Conservation (phyloP, 1,284 basidiomycete genomes). For the Pseudomicrostroma phylloplanum region DNA sequence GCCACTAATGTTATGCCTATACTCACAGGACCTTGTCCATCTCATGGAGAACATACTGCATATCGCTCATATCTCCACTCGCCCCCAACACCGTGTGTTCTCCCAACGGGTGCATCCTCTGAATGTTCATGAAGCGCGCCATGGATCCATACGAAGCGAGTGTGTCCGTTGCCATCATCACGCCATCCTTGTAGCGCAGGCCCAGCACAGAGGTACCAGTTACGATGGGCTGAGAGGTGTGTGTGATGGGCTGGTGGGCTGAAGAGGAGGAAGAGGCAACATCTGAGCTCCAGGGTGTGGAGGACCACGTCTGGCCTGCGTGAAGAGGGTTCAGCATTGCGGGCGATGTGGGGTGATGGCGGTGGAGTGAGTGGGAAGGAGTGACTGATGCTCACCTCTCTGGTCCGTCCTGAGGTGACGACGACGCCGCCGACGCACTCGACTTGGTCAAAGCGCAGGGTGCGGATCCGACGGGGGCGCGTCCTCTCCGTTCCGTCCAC, state of each 20-base stretch:
- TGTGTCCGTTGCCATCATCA: constrained; percentile 99
- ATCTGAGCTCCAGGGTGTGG: constrained; percentile 20
- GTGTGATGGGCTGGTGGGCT: constrained; percentile 48
- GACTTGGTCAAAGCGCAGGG: too few species aligned
- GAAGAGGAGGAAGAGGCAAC: constrained; percentile 13
- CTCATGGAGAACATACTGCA: constrained; percentile 79
- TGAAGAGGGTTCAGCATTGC: constrained; percentile 12
- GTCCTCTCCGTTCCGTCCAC: too few species aligned
- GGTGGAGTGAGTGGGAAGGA: neutral
- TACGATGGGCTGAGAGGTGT: constrained; percentile 73
- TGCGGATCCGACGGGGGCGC: too few species aligned
- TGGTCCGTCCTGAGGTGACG: too few species aligned
- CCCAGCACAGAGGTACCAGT: constrained; percentile 94
- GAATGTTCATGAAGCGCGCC: constrained; percentile 90
- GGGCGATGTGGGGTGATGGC: neutral
- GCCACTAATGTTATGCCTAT: neutral
- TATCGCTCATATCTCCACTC: constrained; percentile 95
- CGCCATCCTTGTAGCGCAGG: constrained; percentile 87
- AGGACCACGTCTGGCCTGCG: constrained; percentile 33
- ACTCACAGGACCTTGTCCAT: constrained; percentile 41
- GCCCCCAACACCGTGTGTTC: constrained; percentile 76
- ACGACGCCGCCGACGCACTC: too few species aligned
- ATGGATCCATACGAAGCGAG: constrained; percentile 96
- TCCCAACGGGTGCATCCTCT: constrained; percentile 78
- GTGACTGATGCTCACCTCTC: neutral